phyloP scores from a whole-genome alignment of 169 alveolate species.

The Eimeria praecox region DNA sequence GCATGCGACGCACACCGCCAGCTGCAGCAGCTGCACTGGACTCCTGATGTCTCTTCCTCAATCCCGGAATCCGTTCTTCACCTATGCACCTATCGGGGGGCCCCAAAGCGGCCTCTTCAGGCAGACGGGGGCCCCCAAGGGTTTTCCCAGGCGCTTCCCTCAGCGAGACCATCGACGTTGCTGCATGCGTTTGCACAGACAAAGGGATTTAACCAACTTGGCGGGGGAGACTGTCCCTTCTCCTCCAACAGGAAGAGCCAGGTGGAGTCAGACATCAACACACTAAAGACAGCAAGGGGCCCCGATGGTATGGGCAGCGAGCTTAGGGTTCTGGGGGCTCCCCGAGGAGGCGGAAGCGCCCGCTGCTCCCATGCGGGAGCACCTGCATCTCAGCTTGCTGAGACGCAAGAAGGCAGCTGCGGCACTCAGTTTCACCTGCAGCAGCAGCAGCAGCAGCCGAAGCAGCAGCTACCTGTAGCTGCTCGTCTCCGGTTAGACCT shows the following conservation, averaged over 20 bases:
- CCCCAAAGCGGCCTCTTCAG: neutral
- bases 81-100: conserved; percentile 60
- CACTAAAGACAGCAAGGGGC: neutral
- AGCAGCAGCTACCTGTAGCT: conserved; percentile 20
- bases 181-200: conserved; percentile 48
- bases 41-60: neutral
- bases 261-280: neutral
- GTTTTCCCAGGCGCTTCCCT: neutral
- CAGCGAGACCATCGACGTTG: neutral
- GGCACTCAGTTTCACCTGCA: neutral
- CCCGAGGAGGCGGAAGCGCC: neutral
- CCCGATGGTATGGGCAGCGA: neutral
- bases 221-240: neutral
- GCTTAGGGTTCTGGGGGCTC: neutral
- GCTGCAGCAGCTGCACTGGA: neutral
- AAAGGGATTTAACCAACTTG: neutral
- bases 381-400: neutral
- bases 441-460: conserved; percentile 26
- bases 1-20: conserved; percentile 2
- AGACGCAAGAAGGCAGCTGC: neutral
- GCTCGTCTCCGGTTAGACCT: neutral
- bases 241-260: neutral
- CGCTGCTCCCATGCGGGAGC: neutral
- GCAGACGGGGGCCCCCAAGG: conserved; percentile 30
- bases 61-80: conserved; percentile 29